A percentile compares a stretch with the other conserved stretches of the same genome.
phyloP scores from a whole-genome alignment of 768 basidiomycete genomes.

The Suillus placidus region DNA sequence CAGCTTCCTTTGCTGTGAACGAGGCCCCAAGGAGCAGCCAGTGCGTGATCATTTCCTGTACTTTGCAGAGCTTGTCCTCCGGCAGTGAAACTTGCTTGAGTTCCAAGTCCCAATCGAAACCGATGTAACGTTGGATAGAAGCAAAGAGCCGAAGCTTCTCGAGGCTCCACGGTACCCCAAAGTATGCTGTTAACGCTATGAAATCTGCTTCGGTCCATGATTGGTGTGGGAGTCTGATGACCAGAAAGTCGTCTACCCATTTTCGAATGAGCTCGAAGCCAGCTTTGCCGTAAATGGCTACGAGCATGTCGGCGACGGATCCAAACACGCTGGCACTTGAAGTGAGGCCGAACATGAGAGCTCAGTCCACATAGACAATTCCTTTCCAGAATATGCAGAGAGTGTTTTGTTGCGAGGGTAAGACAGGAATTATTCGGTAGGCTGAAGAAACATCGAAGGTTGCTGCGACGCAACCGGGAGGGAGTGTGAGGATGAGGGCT shows the following conservation, averaged over 20 bases:
- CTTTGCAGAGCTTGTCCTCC: conserved; percentile 28
- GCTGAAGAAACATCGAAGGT: conserved; percentile 37
- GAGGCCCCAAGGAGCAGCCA: no score
- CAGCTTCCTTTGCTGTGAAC: no score
- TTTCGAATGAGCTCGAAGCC: conserved; percentile 31
- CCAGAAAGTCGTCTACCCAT: conserved; percentile 45
- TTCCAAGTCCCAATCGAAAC: conserved; percentile 36
- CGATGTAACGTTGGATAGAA: conserved; percentile 26
- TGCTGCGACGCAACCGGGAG: conserved; percentile 23
- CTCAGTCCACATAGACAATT: conserved; percentile 34
- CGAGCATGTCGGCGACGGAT: conserved; percentile 36
- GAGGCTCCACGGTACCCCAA: conserved; percentile 39
- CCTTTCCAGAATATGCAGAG: conserved; percentile 35
- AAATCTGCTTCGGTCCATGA: conserved; percentile 32
- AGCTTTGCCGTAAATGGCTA: conserved; percentile 27
- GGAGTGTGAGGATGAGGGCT: conserved; percentile 23
- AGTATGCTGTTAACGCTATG: conserved; percentile 23
- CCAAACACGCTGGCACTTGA: conserved; percentile 41
- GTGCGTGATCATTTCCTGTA: no score
- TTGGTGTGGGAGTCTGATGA: conserved; percentile 26
- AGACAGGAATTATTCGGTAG: conserved; percentile 43
- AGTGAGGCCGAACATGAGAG: conserved; percentile 14
- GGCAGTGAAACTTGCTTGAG: conserved; percentile 31
- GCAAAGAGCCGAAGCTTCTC: conserved; percentile 31
- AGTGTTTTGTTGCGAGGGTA: conserved; percentile 38